Conservation (phyloP, 208 protist species). For the Leishmania gerbilli region DNA sequence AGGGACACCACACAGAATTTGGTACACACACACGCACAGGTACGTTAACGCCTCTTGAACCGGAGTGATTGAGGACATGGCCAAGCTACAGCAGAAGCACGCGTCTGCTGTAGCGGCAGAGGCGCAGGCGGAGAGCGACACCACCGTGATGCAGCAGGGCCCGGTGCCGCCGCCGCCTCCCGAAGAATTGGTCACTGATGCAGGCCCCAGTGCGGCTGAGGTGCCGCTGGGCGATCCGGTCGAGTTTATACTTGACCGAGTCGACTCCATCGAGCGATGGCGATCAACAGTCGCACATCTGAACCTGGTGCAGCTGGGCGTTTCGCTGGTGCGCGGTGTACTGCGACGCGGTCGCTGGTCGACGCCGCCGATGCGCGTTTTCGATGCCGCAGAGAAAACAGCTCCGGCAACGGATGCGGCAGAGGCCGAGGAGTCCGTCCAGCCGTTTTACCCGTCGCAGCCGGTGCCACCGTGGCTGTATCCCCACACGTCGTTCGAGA, state of each 20-base stretch:
- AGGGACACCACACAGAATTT: not conserved
- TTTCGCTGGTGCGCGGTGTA: slow-evolving; percentile 33
- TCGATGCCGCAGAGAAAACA: slow-evolving; percentile 1
- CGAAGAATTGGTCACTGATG: not conserved
- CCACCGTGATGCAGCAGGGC: not conserved
- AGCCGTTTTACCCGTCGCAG: not conserved
- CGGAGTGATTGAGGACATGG: not conserved
- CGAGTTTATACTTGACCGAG: slow-evolving; percentile 2
- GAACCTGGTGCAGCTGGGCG: slow-evolving; percentile 41
- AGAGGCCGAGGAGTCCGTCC: not conserved
- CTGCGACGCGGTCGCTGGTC: slow-evolving; percentile 19
- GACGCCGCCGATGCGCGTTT: slow-evolving; percentile 10
- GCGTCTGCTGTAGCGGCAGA: not conserved
- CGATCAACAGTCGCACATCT: slow-evolving; percentile 4
- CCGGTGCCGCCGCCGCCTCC: not conserved
- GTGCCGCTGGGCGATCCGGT: slow-evolving; percentile 13
- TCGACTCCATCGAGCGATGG: slow-evolving; percentile 30
- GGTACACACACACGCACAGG: not conserved
- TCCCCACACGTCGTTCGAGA: not conserved
- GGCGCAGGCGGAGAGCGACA: not conserved
- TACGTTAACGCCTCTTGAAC: not conserved
- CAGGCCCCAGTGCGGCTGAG: not conserved
- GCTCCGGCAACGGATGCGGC: not conserved
- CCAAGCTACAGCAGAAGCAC: not conserved
- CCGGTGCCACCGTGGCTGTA: not conserved